Evolutionary conservation across 441 rosid genomes (phyloP).

Genomic region (Flueggea neowawraea): DNA sequence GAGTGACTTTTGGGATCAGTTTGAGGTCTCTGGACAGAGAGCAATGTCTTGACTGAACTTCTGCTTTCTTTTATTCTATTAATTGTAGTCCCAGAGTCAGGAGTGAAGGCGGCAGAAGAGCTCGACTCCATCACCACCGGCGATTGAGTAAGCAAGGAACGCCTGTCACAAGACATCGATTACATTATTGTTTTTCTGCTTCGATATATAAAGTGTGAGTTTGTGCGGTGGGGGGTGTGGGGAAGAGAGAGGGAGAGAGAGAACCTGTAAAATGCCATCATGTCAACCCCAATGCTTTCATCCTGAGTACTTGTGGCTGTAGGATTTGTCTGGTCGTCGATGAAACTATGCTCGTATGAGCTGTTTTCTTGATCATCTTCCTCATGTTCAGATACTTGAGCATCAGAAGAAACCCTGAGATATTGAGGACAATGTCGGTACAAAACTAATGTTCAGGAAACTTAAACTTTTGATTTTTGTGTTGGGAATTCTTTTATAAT

Average conservation of each 20-base stretch:
- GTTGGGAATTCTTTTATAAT: neutral
- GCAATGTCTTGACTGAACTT: conserved; percentile 33
- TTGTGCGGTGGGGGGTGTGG: neutral
- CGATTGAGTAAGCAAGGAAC: conserved; percentile 92
- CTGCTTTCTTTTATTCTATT: conserved; percentile 30
- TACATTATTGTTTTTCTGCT: neutral
- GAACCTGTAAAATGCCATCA: conserved; percentile 90
- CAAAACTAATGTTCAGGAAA: neutral
- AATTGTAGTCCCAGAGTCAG: conserved; percentile 30
- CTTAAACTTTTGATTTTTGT: neutral
- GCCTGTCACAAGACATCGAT: conserved; percentile 42
- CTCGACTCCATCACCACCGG: conserved; percentile 49
- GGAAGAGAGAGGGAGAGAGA: conserved; percentile 11
- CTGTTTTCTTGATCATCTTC: conserved; percentile 39
- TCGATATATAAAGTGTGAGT: neutral
- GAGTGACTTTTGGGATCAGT: conserved; percentile 20
- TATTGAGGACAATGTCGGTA: too few species aligned
- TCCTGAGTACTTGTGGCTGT: conserved; percentile 52
- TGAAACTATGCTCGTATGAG: conserved; percentile 79
- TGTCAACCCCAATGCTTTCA: conserved; percentile 65
- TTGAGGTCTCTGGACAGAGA: conserved; percentile 40
- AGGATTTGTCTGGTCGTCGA: conserved; percentile 71
- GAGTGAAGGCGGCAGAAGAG: conserved; percentile 31
- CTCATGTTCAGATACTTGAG: conserved; percentile 69
- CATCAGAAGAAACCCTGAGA: conserved; percentile 75